These are phyloP conservation scores for Basidioascus undulatus DNA, from an alignment of 768 basidiomycete species.

Conservation along the genomic window DNA sequence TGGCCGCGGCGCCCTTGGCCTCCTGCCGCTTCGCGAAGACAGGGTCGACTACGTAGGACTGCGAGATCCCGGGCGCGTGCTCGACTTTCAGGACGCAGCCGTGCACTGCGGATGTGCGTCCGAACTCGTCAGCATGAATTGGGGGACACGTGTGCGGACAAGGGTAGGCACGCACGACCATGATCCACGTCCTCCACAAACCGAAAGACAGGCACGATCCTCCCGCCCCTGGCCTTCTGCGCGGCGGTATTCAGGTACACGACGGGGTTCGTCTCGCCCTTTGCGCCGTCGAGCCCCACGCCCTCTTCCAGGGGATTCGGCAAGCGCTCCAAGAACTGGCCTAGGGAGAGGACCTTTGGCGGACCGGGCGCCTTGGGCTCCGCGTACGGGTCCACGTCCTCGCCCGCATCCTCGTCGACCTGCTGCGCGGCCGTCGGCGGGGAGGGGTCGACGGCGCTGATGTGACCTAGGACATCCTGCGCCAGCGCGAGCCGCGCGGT, in stretches of 20 bases:
- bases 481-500: too few relatives aligned
- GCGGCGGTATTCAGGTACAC: constrained; percentile 30
- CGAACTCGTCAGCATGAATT: constrained; percentile 26
- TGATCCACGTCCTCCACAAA: not conserved
- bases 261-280: constrained; percentile 30
- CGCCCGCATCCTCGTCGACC: too few relatives aligned
- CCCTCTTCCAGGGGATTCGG: too few relatives aligned
- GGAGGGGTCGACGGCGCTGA: too few relatives aligned
- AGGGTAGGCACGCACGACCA: constrained; percentile 17
- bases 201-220: not conserved
- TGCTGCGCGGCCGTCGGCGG: too few relatives aligned
- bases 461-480: too few relatives aligned
- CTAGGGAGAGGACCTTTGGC: too few relatives aligned
- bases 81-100: constrained; percentile 39
- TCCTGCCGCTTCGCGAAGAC: constrained; percentile 35
- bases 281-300: too few relatives aligned
- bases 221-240: constrained; percentile 14
- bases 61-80: constrained; percentile 27
- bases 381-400: too few relatives aligned
- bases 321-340: too few relatives aligned
- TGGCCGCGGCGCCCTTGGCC: constrained; percentile 42
- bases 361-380: too few relatives aligned
- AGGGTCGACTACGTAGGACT: constrained; percentile 39
- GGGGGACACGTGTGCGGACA: constrained; percentile 25
- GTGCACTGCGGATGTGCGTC: constrained; percentile 28